Percentiles rank a stretch among this genome's conserved stretches.
These are phyloP conservation scores for Entophlyctis luteolus DNA, from an alignment of 192 early-diverging fungal species.

Conservation along the genomic window DNA sequence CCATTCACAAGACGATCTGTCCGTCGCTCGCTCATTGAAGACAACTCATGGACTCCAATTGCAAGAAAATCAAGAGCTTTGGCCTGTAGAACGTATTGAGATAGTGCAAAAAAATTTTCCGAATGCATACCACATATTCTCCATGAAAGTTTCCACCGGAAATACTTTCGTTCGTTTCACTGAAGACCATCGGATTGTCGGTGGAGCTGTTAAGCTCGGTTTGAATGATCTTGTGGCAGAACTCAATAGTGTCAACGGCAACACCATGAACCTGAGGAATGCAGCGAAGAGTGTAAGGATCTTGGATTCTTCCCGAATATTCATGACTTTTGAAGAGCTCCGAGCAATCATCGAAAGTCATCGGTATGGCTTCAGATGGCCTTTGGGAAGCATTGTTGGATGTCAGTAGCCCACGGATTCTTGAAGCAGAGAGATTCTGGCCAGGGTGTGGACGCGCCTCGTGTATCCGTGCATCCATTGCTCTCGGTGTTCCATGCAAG, in stretches of 20 bases:
- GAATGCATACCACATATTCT: too few species aligned
- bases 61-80: conserved; percentile 25
- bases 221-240: conserved; percentile 1
- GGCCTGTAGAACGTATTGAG: too few species aligned
- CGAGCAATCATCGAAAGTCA: too few species aligned
- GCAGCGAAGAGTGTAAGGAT: conserved; percentile 17
- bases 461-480: conserved; percentile 20
- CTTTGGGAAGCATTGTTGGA: background rate
- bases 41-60: conserved; percentile 24
- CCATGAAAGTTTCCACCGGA: conserved; percentile 29
- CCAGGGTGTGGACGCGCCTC: conserved; percentile 20
- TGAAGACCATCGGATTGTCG: conserved; percentile 29
- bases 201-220: conserved; percentile 26
- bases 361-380: too few species aligned
- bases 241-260: conserved; percentile 12
- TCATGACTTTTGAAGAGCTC: conserved; percentile 4
- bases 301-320: conserved; percentile 15
- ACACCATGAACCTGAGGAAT: conserved; percentile 10
- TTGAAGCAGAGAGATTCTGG: conserved; percentile 8
- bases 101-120: too few species aligned
- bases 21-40: conserved; percentile 18
- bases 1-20: conserved; percentile 24
- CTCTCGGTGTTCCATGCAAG: conserved; percentile 16
- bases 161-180: conserved; percentile 20
- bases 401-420: background rate